A percentile compares a stretch with the other conserved stretches of the same genome.
These are phyloP conservation scores for Fallopia convolvulus DNA, from an alignment of 148 eudicot species.

Conservation along the genomic window DNA sequence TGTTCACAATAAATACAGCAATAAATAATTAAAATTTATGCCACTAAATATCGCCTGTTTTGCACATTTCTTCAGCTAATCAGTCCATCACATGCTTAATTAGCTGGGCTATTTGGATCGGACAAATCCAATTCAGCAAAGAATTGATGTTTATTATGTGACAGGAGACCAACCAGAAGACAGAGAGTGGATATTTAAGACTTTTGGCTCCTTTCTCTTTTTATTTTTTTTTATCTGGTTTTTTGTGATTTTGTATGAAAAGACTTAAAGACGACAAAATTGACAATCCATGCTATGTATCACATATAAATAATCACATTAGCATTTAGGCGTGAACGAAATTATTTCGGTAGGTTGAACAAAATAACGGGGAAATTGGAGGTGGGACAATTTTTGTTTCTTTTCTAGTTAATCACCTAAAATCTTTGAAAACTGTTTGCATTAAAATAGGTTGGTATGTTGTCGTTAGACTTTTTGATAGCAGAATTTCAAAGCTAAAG, in stretches of 20 bases:
- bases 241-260: background rate
- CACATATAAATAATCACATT: background rate
- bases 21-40: background rate
- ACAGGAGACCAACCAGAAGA: background rate
- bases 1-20: background rate
- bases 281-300: background rate
- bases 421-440: no score
- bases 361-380: background rate
- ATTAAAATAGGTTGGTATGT: no score
- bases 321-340: background rate
- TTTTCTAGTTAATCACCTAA: no score
- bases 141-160: background rate
- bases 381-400: no score
- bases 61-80: background rate
- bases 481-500: no score
- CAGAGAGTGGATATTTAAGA: background rate
- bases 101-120: background rate
- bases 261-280: no score
- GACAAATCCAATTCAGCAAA: background rate
- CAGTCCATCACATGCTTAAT: background rate
- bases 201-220: background rate
- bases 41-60: background rate
- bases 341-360: background rate
- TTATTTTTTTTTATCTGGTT: background rate
- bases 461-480: no score